Conservation (phyloP, 768 basidiomycete genomes). For the Leccinum incarnatum region DNA sequence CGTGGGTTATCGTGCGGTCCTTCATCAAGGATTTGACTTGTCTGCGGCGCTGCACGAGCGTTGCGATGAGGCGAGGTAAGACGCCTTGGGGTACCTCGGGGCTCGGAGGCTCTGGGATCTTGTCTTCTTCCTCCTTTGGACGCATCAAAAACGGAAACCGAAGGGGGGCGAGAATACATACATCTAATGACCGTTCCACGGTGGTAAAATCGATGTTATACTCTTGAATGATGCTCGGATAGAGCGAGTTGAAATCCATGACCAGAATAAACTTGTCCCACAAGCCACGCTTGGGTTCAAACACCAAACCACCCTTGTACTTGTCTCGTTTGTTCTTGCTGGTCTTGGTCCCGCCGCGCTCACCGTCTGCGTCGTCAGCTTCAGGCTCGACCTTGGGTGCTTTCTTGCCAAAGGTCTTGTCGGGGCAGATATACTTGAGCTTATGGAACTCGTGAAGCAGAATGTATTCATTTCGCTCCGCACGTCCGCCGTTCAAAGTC, state of each 20-base stretch:
- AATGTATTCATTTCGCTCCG: slow-evolving; percentile 99
- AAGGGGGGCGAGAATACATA: slow-evolving; percentile 19
- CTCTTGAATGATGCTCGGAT: slow-evolving; percentile 99
- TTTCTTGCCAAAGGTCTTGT: slow-evolving; percentile 88
- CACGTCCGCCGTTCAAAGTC: slow-evolving; percentile 94
- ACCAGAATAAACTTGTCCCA: slow-evolving; percentile 98
- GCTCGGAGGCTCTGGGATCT: slow-evolving; percentile 84
- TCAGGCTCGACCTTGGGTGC: slow-evolving; percentile 46
- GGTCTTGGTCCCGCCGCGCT: slow-evolving; percentile 41
- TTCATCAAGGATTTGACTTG: too few species aligned
- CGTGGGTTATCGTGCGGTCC: too few species aligned
- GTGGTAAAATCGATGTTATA: slow-evolving; percentile 99
- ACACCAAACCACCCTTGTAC: slow-evolving; percentile 97
- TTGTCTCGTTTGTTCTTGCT: slow-evolving; percentile 82
- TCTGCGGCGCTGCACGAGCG: slow-evolving; percentile 54
- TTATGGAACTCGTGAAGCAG: slow-evolving; percentile 96
- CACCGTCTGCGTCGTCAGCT: slow-evolving; percentile 55
- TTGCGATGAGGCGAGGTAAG: slow-evolving; percentile 96
- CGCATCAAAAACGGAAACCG: neutral
- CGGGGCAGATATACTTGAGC: slow-evolving; percentile 93
- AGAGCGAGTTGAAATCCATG: slow-evolving; percentile 99
- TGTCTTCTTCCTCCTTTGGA: slow-evolving; percentile 64
- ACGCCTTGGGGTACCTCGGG: slow-evolving; percentile 76
- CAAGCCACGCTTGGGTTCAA: slow-evolving; percentile 91
- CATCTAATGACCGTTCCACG: slow-evolving; percentile 70